Conservation (phyloP, 176 grass and related monocot genomes). For the Oropetium thomaeum region DNA sequence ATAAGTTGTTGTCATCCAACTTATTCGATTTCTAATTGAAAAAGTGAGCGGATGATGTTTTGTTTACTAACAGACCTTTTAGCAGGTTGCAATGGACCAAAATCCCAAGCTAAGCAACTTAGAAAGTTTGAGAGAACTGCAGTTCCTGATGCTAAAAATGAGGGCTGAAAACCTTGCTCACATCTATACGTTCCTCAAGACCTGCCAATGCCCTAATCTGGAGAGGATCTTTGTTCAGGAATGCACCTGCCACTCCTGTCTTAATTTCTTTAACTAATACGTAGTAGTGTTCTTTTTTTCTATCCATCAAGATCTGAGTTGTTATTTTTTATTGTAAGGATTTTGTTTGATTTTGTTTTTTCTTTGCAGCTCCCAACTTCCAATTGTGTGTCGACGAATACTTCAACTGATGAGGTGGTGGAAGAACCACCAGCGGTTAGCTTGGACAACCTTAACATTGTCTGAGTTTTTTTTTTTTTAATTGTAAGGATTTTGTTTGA, state of each 20-base stretch:
- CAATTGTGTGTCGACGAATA: neutral
- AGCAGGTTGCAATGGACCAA: too few relatives aligned
- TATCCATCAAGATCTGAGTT: neutral
- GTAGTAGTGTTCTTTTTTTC: neutral
- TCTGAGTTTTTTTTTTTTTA: neutral
- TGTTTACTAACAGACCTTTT: too few relatives aligned
- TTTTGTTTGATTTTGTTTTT: neutral
- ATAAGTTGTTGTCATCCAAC: too few relatives aligned
- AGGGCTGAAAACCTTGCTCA: constrained; percentile 29
- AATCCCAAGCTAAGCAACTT: constrained; percentile 38
- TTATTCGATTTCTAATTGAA: too few relatives aligned
- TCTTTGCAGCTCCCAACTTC: constrained; percentile 10
- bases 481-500: neutral
- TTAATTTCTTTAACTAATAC: too few relatives aligned
- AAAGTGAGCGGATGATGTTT: too few relatives aligned
- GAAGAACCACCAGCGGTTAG: neutral
- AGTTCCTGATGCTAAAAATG: constrained; percentile 48
- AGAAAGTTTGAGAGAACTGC: constrained; percentile 54
- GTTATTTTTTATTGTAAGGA: neutral
- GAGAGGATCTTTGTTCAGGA: constrained; percentile 63
- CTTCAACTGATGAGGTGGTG: neutral
- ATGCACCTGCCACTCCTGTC: neutral
- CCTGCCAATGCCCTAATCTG: constrained; percentile 33
- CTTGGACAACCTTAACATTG: constrained; percentile 6
- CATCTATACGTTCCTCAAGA: constrained; percentile 43